Evolutionary conservation across 345 rosid species (phyloP), one percentile per base, ranked within the genome.

Genomic region (Durio zibethinus): DNA sequence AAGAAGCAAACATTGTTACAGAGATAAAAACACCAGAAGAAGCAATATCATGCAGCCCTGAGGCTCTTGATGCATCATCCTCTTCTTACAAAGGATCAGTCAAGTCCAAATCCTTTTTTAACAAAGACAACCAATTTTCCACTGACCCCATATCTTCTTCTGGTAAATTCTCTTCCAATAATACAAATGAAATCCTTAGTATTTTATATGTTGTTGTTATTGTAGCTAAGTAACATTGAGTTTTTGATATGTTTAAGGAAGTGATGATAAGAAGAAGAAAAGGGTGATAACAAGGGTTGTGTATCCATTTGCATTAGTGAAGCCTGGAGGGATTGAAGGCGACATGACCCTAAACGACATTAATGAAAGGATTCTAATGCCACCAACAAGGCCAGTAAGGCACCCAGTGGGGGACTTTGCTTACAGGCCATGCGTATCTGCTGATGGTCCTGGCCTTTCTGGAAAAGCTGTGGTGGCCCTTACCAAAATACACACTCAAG

Each of bases 331-430:
- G 31, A 43, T 43, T 0, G 98, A 93, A 78, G 93, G 97, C 0
- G 97, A 91, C 71, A 79, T 91, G 82, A 96, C 97, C 9, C 71
- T 96, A 65, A 88, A 89, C 73, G 98, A 96, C 79, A 94, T 96
- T 57, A 96, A 96, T 21, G 84, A 88, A 85, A 92, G 91, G 83
- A 88, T 93, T 42, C 66, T 90, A 63, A 96, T 90, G 98, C 86
- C 94, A 11, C 97, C 98, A 16, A 87, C 93, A 10, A 77, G 97
- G 72, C 97, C 99, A 0, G 91, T 96, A 59, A 88, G 94, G 72
- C 99, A 96, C 69, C 99, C 99, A 0, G 98, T 96, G 1, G 99
- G 98, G 29, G 93, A 96, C 56, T 96, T 90, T 72, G 99, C 97
- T 2, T 92, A 94, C 60, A 82, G 93, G 80, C 92, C 98, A 29